Percentiles rank a stretch among this genome's conserved stretches.
Evolutionary conservation across 2,329 filamentous ascomycete species (phyloP).

Genomic region (Alternaria sp.): DNA sequence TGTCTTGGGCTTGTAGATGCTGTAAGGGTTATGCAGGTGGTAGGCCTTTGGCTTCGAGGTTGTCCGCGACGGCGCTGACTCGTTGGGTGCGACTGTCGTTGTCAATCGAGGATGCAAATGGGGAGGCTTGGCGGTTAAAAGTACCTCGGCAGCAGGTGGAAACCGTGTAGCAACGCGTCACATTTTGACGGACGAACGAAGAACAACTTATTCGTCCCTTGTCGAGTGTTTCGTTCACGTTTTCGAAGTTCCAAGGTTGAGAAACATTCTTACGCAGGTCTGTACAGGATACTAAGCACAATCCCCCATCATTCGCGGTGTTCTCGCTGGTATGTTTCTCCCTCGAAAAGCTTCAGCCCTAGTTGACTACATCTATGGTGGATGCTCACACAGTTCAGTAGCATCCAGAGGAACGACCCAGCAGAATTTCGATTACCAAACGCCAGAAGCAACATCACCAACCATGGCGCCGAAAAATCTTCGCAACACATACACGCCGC

Average conservation of each 20-base stretch:
- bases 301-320: background rate
- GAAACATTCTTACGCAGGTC: background rate
- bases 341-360: background rate
- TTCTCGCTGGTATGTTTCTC: background rate
- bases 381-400: background rate
- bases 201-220: background rate
- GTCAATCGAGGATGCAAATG: background rate
- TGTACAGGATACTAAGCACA: background rate
- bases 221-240: background rate
- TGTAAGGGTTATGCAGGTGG: background rate
- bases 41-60: background rate
- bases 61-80: background rate
- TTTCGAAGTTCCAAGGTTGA: background rate
- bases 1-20: background rate
- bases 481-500: slow-evolving; percentile 26
- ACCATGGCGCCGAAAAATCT: slow-evolving; percentile 22
- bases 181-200: background rate
- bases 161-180: background rate
- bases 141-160: slow-evolving; percentile 1
- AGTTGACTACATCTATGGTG: too few species aligned
- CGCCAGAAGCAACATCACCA: background rate
- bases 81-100: background rate
- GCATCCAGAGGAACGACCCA: background rate
- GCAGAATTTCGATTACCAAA: background rate
- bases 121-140: background rate